Conservation (phyloP, 2,329 filamentous ascomycete species). For the Ustulina deusta region DNA sequence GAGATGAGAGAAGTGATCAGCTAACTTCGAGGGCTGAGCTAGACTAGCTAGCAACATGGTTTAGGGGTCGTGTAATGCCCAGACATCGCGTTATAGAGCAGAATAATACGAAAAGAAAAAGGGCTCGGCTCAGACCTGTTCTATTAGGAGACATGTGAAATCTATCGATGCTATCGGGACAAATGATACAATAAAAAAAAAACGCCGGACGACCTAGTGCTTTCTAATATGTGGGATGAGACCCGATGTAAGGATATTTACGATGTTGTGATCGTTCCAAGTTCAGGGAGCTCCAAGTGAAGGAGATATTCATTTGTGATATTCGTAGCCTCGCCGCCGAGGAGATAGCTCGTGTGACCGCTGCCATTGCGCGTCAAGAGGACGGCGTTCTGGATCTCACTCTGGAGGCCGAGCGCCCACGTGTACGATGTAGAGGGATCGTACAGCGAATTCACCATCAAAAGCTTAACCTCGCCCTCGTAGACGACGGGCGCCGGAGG, state of each 20-base stretch:
- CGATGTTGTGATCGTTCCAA: conserved; percentile 43
- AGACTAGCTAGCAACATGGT: neutral
- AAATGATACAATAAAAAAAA: neutral
- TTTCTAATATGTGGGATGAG: neutral
- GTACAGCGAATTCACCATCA: conserved; percentile 55
- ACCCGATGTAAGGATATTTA: conserved; percentile 1
- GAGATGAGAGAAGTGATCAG: no score
- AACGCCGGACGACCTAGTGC: neutral
- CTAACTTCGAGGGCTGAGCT: neutral
- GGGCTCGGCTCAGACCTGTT: neutral
- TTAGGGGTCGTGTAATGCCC: neutral
- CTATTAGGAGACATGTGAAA: neutral
- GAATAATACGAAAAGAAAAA: neutral
- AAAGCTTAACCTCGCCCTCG: conserved; percentile 49
- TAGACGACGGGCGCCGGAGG: conserved; percentile 48
- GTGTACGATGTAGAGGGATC: conserved; percentile 57
- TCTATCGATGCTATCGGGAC: conserved; percentile 9
- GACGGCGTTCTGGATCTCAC: conserved; percentile 51
- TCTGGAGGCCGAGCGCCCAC: conserved; percentile 53
- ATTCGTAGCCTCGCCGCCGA: conserved; percentile 50
- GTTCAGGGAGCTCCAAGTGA: conserved; percentile 49
- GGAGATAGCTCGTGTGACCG: conserved; percentile 55
- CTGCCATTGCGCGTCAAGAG: conserved; percentile 56
- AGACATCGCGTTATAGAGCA: neutral
- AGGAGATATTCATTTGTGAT: conserved; percentile 53